Evolutionary conservation across 1,284 basidiomycete genomes (phyloP), one percentile per base, ranked within the genome.

Genomic region (Entoloma clypeatum): DNA sequence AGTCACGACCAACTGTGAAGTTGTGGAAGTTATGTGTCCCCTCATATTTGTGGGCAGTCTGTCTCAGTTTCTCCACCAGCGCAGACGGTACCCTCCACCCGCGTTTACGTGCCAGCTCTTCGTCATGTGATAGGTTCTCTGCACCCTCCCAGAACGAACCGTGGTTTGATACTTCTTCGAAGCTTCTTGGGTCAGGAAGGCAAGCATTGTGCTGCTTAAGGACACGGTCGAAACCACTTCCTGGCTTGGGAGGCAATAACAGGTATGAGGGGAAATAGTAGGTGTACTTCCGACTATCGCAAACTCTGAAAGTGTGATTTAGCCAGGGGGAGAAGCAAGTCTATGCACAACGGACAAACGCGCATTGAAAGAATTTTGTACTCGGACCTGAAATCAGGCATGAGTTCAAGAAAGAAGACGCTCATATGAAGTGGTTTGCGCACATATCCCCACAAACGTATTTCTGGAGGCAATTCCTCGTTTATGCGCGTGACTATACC

Each of bases 21-120:
- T 99, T 99, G 67, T 97, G 92, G 62, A 96, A 99, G 63, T 99
- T 98, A 63, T 91, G 91, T 4, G 81, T 83, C 6, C 88, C 92
- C 53, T 86, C 75, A 56, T 82, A 96, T 53, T 73, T 76, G 44
- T 72, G 69, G 6, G 82, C 77, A 1, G 77, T 63, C 10, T 61
- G 65, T 42, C 82, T 70, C 34, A 94, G 69, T 28, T 63, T 59
- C 32, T 74, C 70, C 16, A 94, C 50, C 18, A 78, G 73, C 9
- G 73, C 72, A 3, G 64, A 31, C 25, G 67, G 60, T 16, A 81
- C 74, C 39, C 91, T 76, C 79, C 86, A 95, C 11, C 60, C 58
- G 32, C 79, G 74, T 61, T 86, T 91, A 32, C 76, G 71, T 13
- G 52, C 49, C 27, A 86, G 65, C 39, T 86, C 83, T 24, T 77